Percentiles rank a stretch among this genome's conserved stretches.
Conservation (phyloP, 2,329 filamentous ascomycete species). For the Pseudogymnoascus sp. region DNA sequence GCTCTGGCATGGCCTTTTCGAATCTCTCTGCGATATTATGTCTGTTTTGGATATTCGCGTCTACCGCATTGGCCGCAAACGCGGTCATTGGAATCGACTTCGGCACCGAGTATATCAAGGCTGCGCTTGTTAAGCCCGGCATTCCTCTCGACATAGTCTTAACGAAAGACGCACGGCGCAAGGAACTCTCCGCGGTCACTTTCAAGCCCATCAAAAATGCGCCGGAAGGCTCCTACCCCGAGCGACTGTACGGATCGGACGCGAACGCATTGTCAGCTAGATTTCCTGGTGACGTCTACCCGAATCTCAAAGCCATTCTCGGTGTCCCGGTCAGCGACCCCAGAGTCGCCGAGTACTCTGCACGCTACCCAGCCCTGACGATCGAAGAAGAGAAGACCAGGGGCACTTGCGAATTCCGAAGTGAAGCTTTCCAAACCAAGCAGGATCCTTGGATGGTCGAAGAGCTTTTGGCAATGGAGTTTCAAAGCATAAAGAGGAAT, state of each 20-base stretch:
- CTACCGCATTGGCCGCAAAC: constrained; percentile 35
- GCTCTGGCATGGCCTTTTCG: constrained; percentile 15
- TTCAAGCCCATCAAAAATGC: constrained; percentile 78
- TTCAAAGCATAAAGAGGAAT: constrained; percentile 84
- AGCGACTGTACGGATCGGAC: constrained; percentile 86
- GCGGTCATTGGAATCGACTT: constrained; percentile 89
- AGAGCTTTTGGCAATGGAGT: constrained; percentile 91
- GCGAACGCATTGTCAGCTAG: constrained; percentile 78
- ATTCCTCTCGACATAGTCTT: constrained; percentile 96
- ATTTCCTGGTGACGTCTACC: constrained; percentile 89
- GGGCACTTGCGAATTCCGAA: constrained; percentile 75
- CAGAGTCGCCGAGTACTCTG: constrained; percentile 61
- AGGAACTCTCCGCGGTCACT: constrained; percentile 82
- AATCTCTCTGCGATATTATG: constrained; percentile 24
- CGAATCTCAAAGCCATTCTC: constrained; percentile 86
- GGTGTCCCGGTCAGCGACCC: constrained; percentile 59
- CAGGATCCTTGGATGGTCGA: constrained; percentile 72
- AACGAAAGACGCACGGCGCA: constrained; percentile 94
- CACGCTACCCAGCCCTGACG: constrained; percentile 70
- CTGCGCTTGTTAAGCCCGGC: constrained; percentile 88
- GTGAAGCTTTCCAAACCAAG: constrained; percentile 53
- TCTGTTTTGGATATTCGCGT: constrained; percentile 28
- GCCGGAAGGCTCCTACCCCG: constrained; percentile 64
- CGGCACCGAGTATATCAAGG: constrained; percentile 95
- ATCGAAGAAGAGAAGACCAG: constrained; percentile 52